A percentile compares a stretch with the other conserved stretches of the same genome.
phyloP scores from a whole-genome alignment of 2,329 filamentous ascomycete genomes.

The Alternaria viburni region DNA sequence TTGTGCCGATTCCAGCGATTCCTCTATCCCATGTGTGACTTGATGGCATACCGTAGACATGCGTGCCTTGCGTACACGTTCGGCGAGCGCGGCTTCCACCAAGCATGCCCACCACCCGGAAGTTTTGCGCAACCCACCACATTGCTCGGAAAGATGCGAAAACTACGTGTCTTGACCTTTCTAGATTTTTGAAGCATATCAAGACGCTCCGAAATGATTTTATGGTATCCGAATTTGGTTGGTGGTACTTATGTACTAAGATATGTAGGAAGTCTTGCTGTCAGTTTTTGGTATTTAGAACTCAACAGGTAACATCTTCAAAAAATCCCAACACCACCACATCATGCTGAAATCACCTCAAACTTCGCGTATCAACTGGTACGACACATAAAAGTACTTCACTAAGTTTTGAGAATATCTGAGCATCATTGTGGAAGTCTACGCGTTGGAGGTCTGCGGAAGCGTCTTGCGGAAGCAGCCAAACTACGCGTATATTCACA shows the following conservation, averaged over 20 bases:
- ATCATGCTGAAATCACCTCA: background rate
- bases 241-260: too few relatives aligned
- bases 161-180: accelerated
- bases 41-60: background rate
- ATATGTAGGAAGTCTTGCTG: accelerated
- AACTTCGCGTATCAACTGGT: accelerated
- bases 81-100: background rate
- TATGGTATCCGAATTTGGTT: background rate
- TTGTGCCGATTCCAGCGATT: accelerated
- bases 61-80: background rate
- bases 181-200: accelerated
- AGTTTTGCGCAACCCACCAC: background rate
- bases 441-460: background rate
- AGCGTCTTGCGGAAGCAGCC: background rate
- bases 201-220: accelerated
- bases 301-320: background rate
- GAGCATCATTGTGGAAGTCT: background rate
- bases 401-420: background rate
- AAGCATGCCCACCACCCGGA: background rate
- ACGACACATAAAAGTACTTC: accelerated
- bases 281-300: background rate
- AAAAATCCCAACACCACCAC: background rate
- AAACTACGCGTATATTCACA: background rate
- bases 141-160: background rate
- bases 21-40: background rate